Evolutionary conservation across 176 grass and related monocot genomes (phyloP).

Genomic region (Aegilops sharonensis): DNA sequence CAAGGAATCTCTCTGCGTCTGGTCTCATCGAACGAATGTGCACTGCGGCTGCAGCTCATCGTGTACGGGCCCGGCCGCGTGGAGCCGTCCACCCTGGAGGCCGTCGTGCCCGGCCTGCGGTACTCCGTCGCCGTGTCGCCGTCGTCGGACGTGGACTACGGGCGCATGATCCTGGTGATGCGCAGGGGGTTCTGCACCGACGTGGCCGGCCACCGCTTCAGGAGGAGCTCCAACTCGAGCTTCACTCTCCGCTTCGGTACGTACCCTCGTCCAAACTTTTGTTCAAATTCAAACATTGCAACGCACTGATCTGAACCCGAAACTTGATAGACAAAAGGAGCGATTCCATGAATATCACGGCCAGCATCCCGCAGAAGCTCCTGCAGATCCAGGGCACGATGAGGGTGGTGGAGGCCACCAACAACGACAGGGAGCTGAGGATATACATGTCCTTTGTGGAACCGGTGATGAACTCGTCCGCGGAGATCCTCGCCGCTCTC

Average conservation of each 20-base stretch:
- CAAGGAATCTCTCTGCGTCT: neutral
- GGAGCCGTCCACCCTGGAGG: constrained; percentile 64
- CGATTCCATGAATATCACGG: constrained; percentile 59
- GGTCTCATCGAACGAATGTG: neutral
- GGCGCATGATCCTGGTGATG: constrained; percentile 79
- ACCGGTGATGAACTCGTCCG: constrained; percentile 79
- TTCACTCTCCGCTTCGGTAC: constrained; percentile 80
- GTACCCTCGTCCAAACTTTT: neutral
- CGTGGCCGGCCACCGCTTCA: constrained; percentile 67
- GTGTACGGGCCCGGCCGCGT: constrained; percentile 70
- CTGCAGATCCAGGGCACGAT: constrained; percentile 56
- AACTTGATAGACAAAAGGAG: constrained; percentile 55
- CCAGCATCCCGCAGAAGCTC: constrained; percentile 49
- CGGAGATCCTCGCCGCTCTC: constrained; percentile 53
- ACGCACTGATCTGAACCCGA: neutral
- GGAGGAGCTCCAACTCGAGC: constrained; percentile 70
- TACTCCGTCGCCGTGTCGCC: constrained; percentile 57
- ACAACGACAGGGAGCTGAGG: constrained; percentile 41
- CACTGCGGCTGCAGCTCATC: constrained; percentile 53
- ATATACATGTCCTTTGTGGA: constrained; percentile 73
- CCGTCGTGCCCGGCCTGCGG: constrained; percentile 44
- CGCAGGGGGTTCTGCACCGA: constrained; percentile 70
- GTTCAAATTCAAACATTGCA: neutral
- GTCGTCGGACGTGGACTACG: constrained; percentile 49
- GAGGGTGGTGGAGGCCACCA: constrained; percentile 73